A percentile compares a stretch with the other conserved stretches of the same genome.
These are phyloP conservation scores for Cyberlindnera maritima DNA, from an alignment of 805 yeast genomes.

Conservation along the genomic window DNA sequence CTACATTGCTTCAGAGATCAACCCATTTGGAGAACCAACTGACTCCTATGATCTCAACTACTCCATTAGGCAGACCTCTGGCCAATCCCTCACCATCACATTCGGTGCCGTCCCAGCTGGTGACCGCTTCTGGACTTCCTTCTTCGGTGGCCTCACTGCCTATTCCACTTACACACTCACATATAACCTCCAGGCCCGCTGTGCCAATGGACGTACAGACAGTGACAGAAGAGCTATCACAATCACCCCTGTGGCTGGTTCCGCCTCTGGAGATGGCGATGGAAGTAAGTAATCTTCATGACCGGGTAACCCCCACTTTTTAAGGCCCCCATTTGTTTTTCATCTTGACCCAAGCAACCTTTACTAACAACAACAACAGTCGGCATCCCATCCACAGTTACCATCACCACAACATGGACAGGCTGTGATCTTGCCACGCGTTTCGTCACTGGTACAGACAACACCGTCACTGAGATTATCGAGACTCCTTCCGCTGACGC, in stretches of 20 bases:
- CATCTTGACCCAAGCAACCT: too few species aligned
- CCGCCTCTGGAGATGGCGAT: conserved; percentile 13
- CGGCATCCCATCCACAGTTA: conserved; percentile 7
- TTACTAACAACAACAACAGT: not conserved
- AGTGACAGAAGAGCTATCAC: not conserved
- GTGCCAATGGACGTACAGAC: not conserved
- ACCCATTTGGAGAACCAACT: conserved; percentile 1
- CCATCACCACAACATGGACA: conserved; percentile 5
- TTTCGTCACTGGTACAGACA: conserved; percentile 11
- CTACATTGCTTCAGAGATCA: conserved; percentile 1
- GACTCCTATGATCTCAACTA: not conserved
- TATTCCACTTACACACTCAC: not conserved
- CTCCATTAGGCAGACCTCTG: not conserved
- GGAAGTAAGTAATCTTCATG: conserved; percentile 8
- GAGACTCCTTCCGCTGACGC: conserved; percentile 2
- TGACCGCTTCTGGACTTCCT: conserved; percentile 11
- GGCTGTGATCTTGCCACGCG: conserved; percentile 9
- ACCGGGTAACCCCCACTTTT: too few species aligned
- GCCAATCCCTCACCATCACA: not conserved
- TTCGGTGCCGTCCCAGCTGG: conserved; percentile 13
- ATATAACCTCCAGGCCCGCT: not conserved
- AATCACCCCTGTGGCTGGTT: conserved; percentile 3
- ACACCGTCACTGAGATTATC: conserved; percentile 10
- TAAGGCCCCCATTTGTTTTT: not conserved
- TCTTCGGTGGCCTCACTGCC: not conserved